Conservation (phyloP, 257 asterid species). For the Coffea eugenioides region DNA sequence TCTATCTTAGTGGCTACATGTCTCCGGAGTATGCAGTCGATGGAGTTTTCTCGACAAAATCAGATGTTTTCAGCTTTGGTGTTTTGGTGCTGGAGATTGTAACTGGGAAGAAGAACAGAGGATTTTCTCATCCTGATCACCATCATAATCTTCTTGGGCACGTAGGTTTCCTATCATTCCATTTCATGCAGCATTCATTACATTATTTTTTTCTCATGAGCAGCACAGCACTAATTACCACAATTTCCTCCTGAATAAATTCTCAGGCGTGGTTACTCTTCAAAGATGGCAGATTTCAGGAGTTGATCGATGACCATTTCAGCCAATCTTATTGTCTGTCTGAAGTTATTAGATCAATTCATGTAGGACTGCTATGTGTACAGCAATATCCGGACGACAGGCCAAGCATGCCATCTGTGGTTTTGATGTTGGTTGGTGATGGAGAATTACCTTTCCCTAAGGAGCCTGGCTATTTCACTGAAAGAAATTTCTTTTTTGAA, state of each 20-base stretch:
- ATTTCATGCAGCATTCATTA: neutral
- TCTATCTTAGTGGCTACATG: conserved; percentile 28
- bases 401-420: conserved; percentile 30
- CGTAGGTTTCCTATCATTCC: conserved; percentile 2
- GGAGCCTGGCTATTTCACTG: conserved; percentile 34
- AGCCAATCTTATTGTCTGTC: conserved; percentile 6
- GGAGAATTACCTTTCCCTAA: conserved; percentile 20
- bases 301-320: conserved; percentile 8
- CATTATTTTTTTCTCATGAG: too few relatives aligned
- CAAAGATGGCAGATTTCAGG: conserved; percentile 26
- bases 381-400: conserved; percentile 35
- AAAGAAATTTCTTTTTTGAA: conserved; percentile 18
- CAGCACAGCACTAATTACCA: neutral
- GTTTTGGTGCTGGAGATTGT: conserved; percentile 34
- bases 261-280: conserved; percentile 34
- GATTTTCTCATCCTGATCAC: conserved; percentile 23
- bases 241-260: neutral
- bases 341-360: conserved; percentile 28
- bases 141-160: conserved; percentile 37
- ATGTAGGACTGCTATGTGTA: conserved; percentile 29
- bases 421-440: conserved; percentile 28
- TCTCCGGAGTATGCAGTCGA: conserved; percentile 30
- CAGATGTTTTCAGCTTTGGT: conserved; percentile 36
- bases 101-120: conserved; percentile 33
- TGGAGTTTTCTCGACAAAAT: conserved; percentile 28